Percentiles rank a stretch among this genome's conserved stretches.
Conservation (phyloP, 129 eudicot species). For the Gnaphalium uliginosum region DNA sequence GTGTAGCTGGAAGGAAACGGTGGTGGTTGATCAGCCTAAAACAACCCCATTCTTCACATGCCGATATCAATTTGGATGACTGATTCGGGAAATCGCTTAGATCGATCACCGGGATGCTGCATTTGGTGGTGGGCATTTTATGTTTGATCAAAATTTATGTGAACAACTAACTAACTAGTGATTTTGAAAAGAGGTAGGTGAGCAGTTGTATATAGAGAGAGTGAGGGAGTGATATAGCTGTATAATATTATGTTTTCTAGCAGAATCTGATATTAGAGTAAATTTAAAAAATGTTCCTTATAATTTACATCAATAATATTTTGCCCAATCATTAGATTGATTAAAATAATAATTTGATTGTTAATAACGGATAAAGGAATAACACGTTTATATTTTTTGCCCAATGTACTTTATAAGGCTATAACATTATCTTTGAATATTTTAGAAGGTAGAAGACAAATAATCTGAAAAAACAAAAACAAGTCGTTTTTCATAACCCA, state of each 20-base stretch:
- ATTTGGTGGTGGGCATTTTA: conserved; percentile 27
- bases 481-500: conserved; percentile 18
- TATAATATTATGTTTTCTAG: no score
- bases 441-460: not conserved
- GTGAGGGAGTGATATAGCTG: not conserved
- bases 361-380: no score
- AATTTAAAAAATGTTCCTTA: no score
- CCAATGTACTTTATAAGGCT: not conserved
- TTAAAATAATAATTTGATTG: no score
- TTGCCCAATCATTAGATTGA: not conserved
- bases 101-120: conserved; percentile 56
- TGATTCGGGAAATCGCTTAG: conserved; percentile 50
- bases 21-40: conserved; percentile 65
- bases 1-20: conserved; percentile 35
- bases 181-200: not conserved
- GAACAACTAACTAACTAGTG: not conserved
- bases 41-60: conserved; percentile 78
- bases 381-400: no score
- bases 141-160: not conserved
- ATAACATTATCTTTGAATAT: no score
- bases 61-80: conserved; percentile 39
- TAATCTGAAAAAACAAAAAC: not conserved
- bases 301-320: not conserved
- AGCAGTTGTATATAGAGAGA: no score
- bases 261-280: no score